phyloP scores from a whole-genome alignment of 345 rosid species.

The Eucalyptus dawsonii region DNA sequence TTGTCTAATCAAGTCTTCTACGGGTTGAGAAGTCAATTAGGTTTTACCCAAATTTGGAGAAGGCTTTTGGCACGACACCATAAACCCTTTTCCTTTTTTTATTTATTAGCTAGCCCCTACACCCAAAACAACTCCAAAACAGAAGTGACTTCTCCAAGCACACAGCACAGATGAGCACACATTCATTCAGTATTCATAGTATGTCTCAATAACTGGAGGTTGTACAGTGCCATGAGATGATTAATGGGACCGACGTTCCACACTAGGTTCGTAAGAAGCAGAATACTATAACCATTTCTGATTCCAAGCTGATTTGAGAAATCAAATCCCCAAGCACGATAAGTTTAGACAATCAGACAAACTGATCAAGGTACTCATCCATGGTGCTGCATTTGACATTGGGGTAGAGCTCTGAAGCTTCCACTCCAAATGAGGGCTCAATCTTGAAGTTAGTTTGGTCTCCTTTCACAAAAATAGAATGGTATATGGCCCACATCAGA shows the following conservation, averaged over 20 bases:
- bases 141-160: neutral
- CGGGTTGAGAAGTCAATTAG: no score
- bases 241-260: neutral
- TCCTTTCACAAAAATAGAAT: neutral
- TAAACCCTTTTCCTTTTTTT: neutral
- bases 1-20: neutral
- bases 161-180: neutral
- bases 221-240: neutral
- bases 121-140: neutral
- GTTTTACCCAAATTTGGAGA: neutral
- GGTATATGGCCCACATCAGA: neutral
- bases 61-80: neutral
- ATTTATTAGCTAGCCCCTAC: no score
- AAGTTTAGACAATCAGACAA: neutral
- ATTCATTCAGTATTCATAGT: neutral
- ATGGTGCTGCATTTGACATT: neutral
- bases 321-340: neutral
- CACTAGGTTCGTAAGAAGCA: neutral
- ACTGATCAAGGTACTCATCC: neutral
- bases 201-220: neutral
- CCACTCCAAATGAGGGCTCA: neutral
- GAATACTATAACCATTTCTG: neutral
- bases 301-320: neutral
- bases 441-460: neutral
- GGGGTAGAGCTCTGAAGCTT: slow-evolving; percentile 1